Evolutionary conservation across 2,329 filamentous ascomycete genomes (phyloP).

Genomic region (Hymenoscyphus fructigenus): DNA sequence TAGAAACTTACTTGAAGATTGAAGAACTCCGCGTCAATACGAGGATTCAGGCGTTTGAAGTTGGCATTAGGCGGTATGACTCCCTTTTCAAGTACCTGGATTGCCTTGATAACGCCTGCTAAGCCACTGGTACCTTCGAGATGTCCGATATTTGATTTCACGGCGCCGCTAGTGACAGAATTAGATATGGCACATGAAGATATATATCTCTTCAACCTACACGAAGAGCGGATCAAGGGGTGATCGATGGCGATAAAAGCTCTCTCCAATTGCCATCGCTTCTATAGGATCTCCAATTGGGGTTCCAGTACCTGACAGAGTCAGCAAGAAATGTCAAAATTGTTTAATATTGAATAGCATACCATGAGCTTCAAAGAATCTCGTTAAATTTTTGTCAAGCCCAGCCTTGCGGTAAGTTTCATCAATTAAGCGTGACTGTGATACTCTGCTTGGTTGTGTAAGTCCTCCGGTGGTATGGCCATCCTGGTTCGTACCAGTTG

Average conservation of each 20-base stretch:
- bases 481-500: background rate
- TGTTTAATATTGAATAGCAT: background rate
- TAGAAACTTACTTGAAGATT: too few species aligned
- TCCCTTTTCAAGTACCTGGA: slow-evolving; percentile 24
- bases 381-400: background rate
- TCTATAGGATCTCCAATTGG: slow-evolving; percentile 20
- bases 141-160: slow-evolving; percentile 33
- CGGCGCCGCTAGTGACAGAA: slow-evolving; percentile 1
- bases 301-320: slow-evolving; percentile 8
- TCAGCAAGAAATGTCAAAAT: background rate
- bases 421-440: slow-evolving; percentile 38
- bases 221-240: slow-evolving; percentile 6
- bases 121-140: slow-evolving; percentile 26
- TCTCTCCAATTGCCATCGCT: slow-evolving; percentile 7
- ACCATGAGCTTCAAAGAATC: slow-evolving; percentile 19
- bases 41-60: slow-evolving; percentile 38
- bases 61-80: slow-evolving; percentile 25
- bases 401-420: slow-evolving; percentile 11
- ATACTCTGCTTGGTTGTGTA: slow-evolving; percentile 49
- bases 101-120: slow-evolving; percentile 23
- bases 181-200: background rate
- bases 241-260: slow-evolving; percentile 5
- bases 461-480: slow-evolving; percentile 44
- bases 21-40: slow-evolving; percentile 5
- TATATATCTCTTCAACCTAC: background rate